phyloP scores from a whole-genome alignment of 306 rosid species.

The Hylodesmum podocarpum region DNA sequence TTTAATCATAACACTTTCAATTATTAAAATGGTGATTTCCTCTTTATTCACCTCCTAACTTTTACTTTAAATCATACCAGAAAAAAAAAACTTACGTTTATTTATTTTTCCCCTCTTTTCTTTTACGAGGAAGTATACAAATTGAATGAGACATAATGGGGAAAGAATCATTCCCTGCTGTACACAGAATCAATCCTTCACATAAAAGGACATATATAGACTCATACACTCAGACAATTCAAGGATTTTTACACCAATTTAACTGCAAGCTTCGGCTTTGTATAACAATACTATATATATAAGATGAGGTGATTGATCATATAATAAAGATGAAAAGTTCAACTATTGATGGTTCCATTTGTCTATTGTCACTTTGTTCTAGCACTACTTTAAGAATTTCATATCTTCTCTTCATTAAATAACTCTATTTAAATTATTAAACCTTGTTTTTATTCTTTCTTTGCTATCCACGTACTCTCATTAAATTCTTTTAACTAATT shows the following conservation, averaged over 20 bases:
- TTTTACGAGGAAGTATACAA: too few relatives aligned
- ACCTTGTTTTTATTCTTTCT: neutral
- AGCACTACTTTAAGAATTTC: neutral
- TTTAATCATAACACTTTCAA: too few relatives aligned
- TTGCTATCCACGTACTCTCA: neutral
- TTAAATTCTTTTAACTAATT: too few relatives aligned
- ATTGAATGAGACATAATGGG: too few relatives aligned
- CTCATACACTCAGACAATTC: neutral
- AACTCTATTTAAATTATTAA: neutral
- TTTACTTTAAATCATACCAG: too few relatives aligned
- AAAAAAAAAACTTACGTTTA: too few relatives aligned
- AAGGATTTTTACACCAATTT: neutral
- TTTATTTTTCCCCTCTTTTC: too few relatives aligned
- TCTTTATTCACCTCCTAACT: too few relatives aligned
- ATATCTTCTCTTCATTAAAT: neutral
- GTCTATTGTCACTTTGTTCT: neutral
- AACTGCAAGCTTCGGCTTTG: neutral
- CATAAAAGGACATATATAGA: neutral
- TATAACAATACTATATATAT: too few relatives aligned
- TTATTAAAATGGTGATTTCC: too few relatives aligned
- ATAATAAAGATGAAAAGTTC: neutral
- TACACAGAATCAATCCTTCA: neutral
- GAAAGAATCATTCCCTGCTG: neutral
- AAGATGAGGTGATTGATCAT: neutral
- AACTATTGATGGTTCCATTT: neutral